Conservation (phyloP, 345 rosid species). For the Hypericum androsaemum region DNA sequence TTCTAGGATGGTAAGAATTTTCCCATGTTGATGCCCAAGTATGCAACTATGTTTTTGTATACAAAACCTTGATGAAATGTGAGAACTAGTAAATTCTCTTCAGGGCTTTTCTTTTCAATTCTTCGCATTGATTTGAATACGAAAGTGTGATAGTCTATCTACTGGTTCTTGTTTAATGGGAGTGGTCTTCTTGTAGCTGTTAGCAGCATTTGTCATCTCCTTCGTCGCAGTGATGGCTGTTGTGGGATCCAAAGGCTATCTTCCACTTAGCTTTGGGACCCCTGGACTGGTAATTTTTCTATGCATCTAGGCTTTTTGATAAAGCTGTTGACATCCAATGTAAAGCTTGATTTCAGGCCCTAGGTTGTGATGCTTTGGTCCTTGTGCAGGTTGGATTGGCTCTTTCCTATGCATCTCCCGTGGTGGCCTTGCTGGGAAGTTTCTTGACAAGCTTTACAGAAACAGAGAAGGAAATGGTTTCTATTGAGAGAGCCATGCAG, state of each 20-base stretch:
- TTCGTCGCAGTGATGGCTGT: slow-evolving; percentile 76
- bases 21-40: too few species aligned
- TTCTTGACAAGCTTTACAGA: slow-evolving; percentile 88
- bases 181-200: slow-evolving; percentile 35
- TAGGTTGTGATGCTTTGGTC: background rate
- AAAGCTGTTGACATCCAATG: background rate
- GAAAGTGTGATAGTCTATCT: too few species aligned
- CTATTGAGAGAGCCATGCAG: slow-evolving; percentile 82
- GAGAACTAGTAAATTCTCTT: too few species aligned
- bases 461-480: slow-evolving; percentile 94
- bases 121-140: too few species aligned
- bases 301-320: slow-evolving; percentile 10
- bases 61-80: too few species aligned
- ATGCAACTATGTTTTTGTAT: too few species aligned
- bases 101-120: too few species aligned
- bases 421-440: slow-evolving; percentile 73
- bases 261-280: slow-evolving; percentile 60
- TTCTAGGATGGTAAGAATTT: too few species aligned
- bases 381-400: slow-evolving; percentile 76
- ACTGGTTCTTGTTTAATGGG: too few species aligned
- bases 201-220: slow-evolving; percentile 65
- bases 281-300: slow-evolving; percentile 71
- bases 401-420: slow-evolving; percentile 81
- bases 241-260: slow-evolving; percentile 51
- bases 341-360: background rate